Percentiles rank a stretch among this genome's conserved stretches.
Evolutionary conservation across 208 protist genomes (phyloP).

Genomic region (Blastocrithidia nonstop): DNA sequence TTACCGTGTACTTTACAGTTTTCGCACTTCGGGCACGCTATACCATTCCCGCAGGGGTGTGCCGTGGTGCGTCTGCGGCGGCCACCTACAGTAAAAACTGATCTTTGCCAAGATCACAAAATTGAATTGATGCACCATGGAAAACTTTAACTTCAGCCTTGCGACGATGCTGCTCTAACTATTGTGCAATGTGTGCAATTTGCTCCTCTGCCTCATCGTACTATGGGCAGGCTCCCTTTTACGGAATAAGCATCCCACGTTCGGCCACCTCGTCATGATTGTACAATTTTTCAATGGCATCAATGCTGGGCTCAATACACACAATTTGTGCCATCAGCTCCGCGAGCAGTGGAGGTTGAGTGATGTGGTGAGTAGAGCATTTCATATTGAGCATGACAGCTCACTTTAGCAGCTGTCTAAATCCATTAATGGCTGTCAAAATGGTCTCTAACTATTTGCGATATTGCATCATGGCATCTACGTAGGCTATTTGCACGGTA

Average conservation of each 20-base stretch:
- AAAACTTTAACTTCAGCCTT: constrained; percentile 35
- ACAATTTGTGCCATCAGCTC: constrained; percentile 37
- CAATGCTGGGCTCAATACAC: constrained; percentile 15
- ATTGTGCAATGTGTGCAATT: constrained; percentile 21
- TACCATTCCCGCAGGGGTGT: constrained; percentile 28
- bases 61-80: constrained; percentile 17
- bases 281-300: constrained; percentile 39
- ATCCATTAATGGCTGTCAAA: constrained; percentile 34
- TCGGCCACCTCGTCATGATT: constrained; percentile 27
- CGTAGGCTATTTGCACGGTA: constrained; percentile 46
- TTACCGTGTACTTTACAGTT: constrained; percentile 56
- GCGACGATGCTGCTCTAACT: constrained; percentile 29
- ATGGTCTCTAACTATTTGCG: constrained; percentile 72
- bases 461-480: constrained; percentile 73
- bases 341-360: constrained; percentile 26
- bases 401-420: constrained; percentile 50
- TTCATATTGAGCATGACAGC: constrained; percentile 12
- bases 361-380: not conserved
- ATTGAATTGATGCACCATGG: constrained; percentile 24
- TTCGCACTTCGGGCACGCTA: constrained; percentile 52
- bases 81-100: constrained; percentile 74
- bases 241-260: constrained; percentile 45
- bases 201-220: constrained; percentile 38
- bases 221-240: constrained; percentile 20
- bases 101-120: constrained; percentile 69